Conservation (phyloP, 2,329 filamentous ascomycete species). For the Zymoseptoria crescenta region DNA sequence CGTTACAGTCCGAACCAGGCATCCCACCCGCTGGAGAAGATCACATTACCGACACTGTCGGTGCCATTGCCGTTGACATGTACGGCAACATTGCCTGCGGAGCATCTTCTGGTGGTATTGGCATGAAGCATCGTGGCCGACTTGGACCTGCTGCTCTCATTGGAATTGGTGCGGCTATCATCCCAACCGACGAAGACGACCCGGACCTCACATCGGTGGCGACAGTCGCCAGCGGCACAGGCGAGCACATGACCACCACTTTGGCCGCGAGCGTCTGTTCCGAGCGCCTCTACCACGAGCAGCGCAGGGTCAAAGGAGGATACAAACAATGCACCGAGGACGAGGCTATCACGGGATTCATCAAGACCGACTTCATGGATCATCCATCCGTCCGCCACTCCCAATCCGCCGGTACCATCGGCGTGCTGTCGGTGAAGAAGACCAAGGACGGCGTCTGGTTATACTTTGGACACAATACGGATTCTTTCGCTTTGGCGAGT, state of each 20-base stretch:
- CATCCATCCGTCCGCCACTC: constrained; percentile 79
- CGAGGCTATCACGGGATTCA: constrained; percentile 67
- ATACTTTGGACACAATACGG: constrained; percentile 94
- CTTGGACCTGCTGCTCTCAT: constrained; percentile 89
- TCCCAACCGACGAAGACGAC: constrained; percentile 68
- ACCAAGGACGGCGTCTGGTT: constrained; percentile 67
- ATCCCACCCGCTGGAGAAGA: constrained; percentile 35
- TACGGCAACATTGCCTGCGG: constrained; percentile 84
- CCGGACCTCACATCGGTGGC: constrained; percentile 63
- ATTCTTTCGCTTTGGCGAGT: constrained; percentile 74
- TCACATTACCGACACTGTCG: constrained; percentile 85
- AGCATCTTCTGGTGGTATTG: constrained; percentile 93
- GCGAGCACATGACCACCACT: constrained; percentile 95
- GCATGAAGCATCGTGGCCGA: constrained; percentile 92
- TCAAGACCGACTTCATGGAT: constrained; percentile 83
- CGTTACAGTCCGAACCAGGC: neutral
- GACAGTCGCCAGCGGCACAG: constrained; percentile 85
- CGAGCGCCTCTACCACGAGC: constrained; percentile 66
- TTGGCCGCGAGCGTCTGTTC: constrained; percentile 84
- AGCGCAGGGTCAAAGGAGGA: constrained; percentile 53
- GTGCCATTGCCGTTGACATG: constrained; percentile 85
- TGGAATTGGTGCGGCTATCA: constrained; percentile 80
- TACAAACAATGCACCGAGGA: constrained; percentile 48
- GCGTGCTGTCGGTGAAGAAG: constrained; percentile 85
- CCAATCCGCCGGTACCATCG: constrained; percentile 78